Evolutionary conservation across 2,329 filamentous ascomycete species (phyloP), one percentile per base, ranked within the genome.

Genomic region (Plectosphaerella sp.): DNA sequence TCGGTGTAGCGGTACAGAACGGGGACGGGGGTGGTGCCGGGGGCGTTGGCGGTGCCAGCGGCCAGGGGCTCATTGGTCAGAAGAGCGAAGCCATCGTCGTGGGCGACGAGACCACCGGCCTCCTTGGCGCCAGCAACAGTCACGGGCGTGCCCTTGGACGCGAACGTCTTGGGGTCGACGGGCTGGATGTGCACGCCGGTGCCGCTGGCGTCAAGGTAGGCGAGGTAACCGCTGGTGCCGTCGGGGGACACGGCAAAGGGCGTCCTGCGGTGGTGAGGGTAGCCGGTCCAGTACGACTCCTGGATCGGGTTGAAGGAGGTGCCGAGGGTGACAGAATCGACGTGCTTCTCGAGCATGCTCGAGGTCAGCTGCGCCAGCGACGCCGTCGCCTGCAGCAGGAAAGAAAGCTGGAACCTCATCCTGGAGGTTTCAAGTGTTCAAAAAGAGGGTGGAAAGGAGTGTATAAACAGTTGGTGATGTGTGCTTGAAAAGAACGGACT

Each of bases 21-120:
- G 14, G 81, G 68, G 10, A 85, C 76, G 1, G 80, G 79, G 5
- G 73, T 74, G 36, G 63, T 70, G 48, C 67, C 70, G 5, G 79
- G 75, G 2, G 76, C 75, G 52, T 79, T 70, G 4, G 74, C 57
- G 15, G 77, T 76, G 20, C 74, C 75, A 1, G 76, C 72, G 2
- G 78, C 71, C 57, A 82, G 67, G 2, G 72, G 71, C 61, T 82
- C 80, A 66, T 83, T 83, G 41, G 80, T 82, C 47, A 86, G 65
- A 25, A 85, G 65, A n/a, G 82, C 81, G 55, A 86, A 86, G 3
- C 82, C 82, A 62, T 86, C 80, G 56, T 82, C 71, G 59, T 84
- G 82, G 15, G 81, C 82, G 43, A 85, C 77, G 1, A 86, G 72
- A 45, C 82, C 82, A 50, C 80, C 79, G 5, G 78, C 80, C 66